Percentiles rank a stretch among this genome's conserved stretches.
Evolutionary conservation across 805 yeast genomes (phyloP).

Genomic region (Kazachstania martiniae): DNA sequence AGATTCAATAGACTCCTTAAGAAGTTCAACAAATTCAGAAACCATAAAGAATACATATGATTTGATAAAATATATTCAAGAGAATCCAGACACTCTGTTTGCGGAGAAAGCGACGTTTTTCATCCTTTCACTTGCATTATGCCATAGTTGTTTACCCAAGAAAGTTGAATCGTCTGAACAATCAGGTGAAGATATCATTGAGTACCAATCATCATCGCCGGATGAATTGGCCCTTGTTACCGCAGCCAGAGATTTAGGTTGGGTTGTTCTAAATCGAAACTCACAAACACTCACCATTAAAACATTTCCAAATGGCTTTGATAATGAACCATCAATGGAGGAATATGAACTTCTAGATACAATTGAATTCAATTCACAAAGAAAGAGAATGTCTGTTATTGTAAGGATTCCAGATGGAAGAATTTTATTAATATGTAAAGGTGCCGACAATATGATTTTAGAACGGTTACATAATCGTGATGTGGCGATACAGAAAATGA

Average conservation of each 20-base stretch:
- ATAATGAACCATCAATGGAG: slow-evolving; percentile 50
- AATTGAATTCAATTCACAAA: slow-evolving; percentile 74
- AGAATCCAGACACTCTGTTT: slow-evolving; percentile 58
- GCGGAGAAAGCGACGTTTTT: slow-evolving; percentile 70
- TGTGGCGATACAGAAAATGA: slow-evolving; percentile 51
- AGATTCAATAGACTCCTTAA: too few species aligned
- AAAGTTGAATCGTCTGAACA: slow-evolving; percentile 5
- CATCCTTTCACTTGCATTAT: slow-evolving; percentile 68
- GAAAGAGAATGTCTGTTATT: slow-evolving; percentile 92
- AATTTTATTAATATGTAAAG: slow-evolving; percentile 76
- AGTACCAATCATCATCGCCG: slow-evolving; percentile 91
- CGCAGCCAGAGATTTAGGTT: slow-evolving; percentile 95
- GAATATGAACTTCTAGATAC: slow-evolving; percentile 65
- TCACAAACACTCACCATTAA: slow-evolving; percentile 52
- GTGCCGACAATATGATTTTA: slow-evolving; percentile 86
- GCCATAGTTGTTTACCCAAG: slow-evolving; percentile 84
- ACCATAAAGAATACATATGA: slow-evolving; percentile 48
- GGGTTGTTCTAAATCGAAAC: slow-evolving; percentile 61
- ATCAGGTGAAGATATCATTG: slow-evolving; percentile 38
- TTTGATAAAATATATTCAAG: slow-evolving; percentile 58
- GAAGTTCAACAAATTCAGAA: too few species aligned
- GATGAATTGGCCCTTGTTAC: slow-evolving; percentile 89
- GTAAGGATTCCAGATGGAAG: slow-evolving; percentile 67
- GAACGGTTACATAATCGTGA: slow-evolving; percentile 54
- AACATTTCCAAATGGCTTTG: slow-evolving; percentile 77